A percentile compares a stretch with the other conserved stretches of the same genome.
Evolutionary conservation across 2,329 filamentous ascomycete genomes (phyloP).

Genomic region (Ascocoryne sarcoides): DNA sequence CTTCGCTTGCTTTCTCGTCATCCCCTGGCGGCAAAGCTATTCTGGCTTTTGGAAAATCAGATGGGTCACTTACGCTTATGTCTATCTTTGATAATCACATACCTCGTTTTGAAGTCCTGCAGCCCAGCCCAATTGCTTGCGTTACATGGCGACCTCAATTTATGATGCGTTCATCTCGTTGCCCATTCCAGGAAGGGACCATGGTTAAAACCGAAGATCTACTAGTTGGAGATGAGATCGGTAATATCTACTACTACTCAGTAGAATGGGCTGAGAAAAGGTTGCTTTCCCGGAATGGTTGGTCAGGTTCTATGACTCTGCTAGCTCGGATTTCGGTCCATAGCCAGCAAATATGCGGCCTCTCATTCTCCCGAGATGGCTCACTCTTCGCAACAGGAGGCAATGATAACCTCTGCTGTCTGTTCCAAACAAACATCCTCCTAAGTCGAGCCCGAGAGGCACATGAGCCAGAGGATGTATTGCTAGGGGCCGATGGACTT

Average conservation of each 20-base stretch:
- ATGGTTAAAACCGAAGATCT: conserved; percentile 69
- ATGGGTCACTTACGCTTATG: conserved; percentile 69
- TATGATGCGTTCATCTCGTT: conserved; percentile 43
- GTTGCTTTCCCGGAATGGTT: conserved; percentile 56
- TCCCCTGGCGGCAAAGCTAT: conserved; percentile 65
- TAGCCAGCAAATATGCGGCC: conserved; percentile 81
- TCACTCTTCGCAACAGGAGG: conserved; percentile 75
- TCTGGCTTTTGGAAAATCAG: conserved; percentile 73
- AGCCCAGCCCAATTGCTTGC: conserved; percentile 66
- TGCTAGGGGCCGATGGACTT: conserved; percentile 17
- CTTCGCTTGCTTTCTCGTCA: conserved; percentile 86
- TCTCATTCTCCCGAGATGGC: conserved; percentile 78
- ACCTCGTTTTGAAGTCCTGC: conserved; percentile 66
- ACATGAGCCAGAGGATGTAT: not conserved
- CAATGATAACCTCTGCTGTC: conserved; percentile 82
- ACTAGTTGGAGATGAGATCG: conserved; percentile 74
- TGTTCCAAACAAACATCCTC: conserved; percentile 51
- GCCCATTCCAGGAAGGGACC: conserved; percentile 34
- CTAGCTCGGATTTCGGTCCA: conserved; percentile 72
- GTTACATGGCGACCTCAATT: conserved; percentile 68
- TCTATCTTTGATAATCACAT: conserved; percentile 59
- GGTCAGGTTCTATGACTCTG: conserved; percentile 70
- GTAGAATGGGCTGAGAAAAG: conserved; percentile 71
- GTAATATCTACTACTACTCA: conserved; percentile 78
- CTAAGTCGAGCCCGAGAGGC: conserved; percentile 8